phyloP scores from a whole-genome alignment of 2,329 filamentous ascomycete species.

The Canariomyces notabilis region DNA sequence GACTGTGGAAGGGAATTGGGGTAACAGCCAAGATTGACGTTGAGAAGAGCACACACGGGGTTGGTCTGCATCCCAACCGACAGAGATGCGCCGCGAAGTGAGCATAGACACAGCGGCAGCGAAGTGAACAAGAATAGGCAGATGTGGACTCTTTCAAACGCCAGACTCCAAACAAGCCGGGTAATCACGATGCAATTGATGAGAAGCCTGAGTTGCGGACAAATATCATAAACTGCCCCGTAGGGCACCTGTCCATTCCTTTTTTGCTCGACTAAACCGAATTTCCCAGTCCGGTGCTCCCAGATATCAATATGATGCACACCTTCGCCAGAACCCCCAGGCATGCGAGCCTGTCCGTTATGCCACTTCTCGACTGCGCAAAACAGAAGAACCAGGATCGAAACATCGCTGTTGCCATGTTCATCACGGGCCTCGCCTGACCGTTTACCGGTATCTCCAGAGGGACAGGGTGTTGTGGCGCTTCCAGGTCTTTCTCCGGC shows the following conservation, averaged over 20 bases:
- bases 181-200: constrained; percentile 20
- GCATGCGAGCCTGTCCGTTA: constrained; percentile 16
- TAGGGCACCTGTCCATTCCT: constrained; percentile 22
- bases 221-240: constrained; percentile 11
- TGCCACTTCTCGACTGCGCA: constrained; percentile 13
- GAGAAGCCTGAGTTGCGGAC: constrained; percentile 12
- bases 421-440: constrained; percentile 9
- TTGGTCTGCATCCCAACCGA: too few species aligned
- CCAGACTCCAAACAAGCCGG: constrained; percentile 13
- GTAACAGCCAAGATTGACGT: too few species aligned
- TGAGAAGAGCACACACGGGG: too few species aligned
- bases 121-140: neutral
- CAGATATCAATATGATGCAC: constrained; percentile 17
- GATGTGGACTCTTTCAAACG: constrained; percentile 3
- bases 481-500: constrained; percentile 99
- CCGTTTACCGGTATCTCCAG: constrained; percentile 87
- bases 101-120: neutral
- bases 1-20: too few species aligned
- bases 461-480: constrained; percentile 98
- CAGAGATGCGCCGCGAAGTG: too few species aligned
- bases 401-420: constrained; percentile 9
- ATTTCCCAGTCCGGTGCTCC: constrained; percentile 19
- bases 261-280: constrained; percentile 24
- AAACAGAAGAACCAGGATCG: constrained; percentile 21
- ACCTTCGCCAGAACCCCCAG: constrained; percentile 10